Base-by-base conservation (phyloP, 2,329 filamentous ascomycete species). In the Epichloe sp. region DNA sequence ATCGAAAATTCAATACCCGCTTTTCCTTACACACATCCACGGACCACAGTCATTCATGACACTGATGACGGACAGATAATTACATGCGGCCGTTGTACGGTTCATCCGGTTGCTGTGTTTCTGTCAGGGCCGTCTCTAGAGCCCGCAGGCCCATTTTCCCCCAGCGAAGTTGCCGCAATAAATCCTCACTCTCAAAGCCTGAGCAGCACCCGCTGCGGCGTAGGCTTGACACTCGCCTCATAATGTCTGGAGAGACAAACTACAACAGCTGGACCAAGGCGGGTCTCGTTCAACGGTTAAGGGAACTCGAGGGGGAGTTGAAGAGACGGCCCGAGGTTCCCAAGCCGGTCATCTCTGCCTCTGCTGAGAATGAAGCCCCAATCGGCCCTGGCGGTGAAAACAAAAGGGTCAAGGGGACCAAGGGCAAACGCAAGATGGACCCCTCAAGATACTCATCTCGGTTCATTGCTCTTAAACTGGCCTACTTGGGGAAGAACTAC, bases 401-500 rank as follows among this genome's bases (percentile, higher is more conserved):
- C 6, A 47, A 51, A 49, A 49, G 55, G 48, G 34, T 56, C 23
- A 69, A 65, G 54, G 60, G 65, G 55, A 62, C 70, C 34, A 76
- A 74, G 59, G 55, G 38, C 63, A 77, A 69, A 59, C 74, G 69
- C 55, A 72, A 72, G 48, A 83, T 95, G 61, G 88, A 97, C 63
- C 81, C 87, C 0, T 82, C 81, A 14, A 85, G 82, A 62, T 95
- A 96, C 66, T 78, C 80, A 37, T 94, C 88, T 1, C 81, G 93
- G 45, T 81, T 85, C 54, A 86, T 98, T 56, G 93, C 91, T 7
- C 73, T 98, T 53, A 97, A 96, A 67, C 82, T 98, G 55, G 90
- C 93, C 40, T 98, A 98, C 65, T 71, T 97, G 37, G 93, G 93
- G 45, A 86, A 88, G 64, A 79, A 80, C 51, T 98, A 97, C 67